A percentile compares a stretch with the other conserved stretches of the same genome.
Conservation (phyloP, 257 asterid species). For the Nicotiana otophora region DNA sequence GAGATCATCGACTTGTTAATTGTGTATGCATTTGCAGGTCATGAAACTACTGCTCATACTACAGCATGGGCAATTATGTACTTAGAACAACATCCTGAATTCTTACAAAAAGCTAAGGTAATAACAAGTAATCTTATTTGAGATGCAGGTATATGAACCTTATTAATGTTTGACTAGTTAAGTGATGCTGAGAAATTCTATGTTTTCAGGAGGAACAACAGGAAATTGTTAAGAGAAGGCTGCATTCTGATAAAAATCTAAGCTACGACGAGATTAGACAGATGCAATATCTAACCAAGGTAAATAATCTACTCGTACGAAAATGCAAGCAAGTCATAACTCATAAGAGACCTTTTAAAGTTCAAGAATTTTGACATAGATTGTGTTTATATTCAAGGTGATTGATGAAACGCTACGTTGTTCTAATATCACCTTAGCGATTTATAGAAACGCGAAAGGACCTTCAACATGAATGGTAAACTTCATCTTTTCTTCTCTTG, state of each 20-base stretch:
- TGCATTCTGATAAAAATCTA: background rate
- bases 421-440: background rate
- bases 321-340: background rate
- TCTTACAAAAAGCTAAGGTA: conserved; percentile 9
- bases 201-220: conserved; percentile 1
- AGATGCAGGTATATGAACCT: no score
- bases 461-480: background rate
- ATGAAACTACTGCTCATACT: conserved; percentile 6
- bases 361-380: background rate
- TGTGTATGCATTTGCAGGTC: conserved; percentile 4
- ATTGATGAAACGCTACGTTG: background rate
- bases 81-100: conserved; percentile 10
- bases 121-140: no score
- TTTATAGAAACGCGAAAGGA: background rate
- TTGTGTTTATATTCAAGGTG: background rate
- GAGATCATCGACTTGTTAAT: conserved; percentile 10
- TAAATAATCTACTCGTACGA: background rate
- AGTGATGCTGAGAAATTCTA: background rate
- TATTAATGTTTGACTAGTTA: no score
- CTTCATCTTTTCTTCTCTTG: background rate
- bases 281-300: background rate
- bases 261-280: background rate
- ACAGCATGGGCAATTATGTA: conserved; percentile 5
- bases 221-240: background rate
- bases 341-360: background rate